These are phyloP conservation scores for Trichoderma koningiopsis DNA, from an alignment of 2,329 filamentous ascomycete species.

Conservation along the genomic window DNA sequence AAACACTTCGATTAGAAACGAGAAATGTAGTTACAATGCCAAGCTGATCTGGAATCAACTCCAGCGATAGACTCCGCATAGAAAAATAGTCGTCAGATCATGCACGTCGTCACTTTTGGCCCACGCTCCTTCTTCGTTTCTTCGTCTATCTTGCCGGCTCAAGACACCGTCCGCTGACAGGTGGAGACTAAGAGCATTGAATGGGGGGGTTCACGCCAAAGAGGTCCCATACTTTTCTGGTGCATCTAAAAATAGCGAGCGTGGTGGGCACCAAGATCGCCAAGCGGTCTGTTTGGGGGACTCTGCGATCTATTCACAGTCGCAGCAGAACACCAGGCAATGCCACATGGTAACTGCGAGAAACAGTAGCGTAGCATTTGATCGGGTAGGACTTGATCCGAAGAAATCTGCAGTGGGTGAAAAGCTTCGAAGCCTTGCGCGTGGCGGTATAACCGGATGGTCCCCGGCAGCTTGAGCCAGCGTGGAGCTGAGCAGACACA, in stretches of 20 bases:
- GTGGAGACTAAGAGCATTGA: neutral
- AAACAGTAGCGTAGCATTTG: neutral
- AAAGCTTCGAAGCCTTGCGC: neutral
- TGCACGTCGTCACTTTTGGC: neutral
- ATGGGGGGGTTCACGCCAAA: neutral
- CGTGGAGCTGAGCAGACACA: neutral
- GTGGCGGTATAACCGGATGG: neutral
- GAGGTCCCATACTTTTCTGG: neutral
- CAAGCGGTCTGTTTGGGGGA: neutral
- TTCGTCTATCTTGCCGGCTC: conserved; percentile 13
- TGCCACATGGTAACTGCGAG: neutral
- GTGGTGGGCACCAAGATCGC: neutral
- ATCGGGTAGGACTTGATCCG: neutral
- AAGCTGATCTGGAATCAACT: neutral
- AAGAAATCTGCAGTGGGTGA: neutral
- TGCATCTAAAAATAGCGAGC: conserved; percentile 9
- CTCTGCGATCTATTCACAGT: neutral
- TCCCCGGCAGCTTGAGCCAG: neutral
- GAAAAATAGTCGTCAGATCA: neutral
- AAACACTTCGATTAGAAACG: neutral
- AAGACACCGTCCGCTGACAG: conserved; percentile 9
- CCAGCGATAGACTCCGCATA: neutral
- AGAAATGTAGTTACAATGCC: neutral
- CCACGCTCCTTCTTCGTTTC: neutral
- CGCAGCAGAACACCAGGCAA: neutral